A percentile compares a stretch with the other conserved stretches of the same genome.
Evolutionary conservation across 2,329 filamentous ascomycete genomes (phyloP).

Genomic region (Byssoonygena ceratinophila): DNA sequence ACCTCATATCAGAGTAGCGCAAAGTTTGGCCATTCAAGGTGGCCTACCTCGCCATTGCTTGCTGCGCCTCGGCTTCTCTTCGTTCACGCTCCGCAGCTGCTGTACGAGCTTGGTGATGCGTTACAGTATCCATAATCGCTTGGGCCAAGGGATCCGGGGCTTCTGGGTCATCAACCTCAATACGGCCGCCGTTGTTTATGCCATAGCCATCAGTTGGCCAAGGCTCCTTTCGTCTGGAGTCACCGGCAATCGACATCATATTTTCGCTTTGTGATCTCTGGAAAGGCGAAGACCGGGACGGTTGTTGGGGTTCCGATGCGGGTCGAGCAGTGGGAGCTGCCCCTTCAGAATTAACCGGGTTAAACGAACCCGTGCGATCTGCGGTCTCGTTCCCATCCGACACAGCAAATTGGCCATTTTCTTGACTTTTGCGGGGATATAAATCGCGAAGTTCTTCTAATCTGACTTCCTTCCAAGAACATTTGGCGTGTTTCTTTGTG

Average conservation of each 20-base stretch:
- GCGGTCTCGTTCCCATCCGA: neutral
- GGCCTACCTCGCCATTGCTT: slow-evolving; percentile 1
- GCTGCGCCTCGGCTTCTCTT: slow-evolving; percentile 8
- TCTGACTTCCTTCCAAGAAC: slow-evolving; percentile 71
- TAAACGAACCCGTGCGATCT: slow-evolving; percentile 1
- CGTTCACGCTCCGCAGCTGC: slow-evolving; percentile 21
- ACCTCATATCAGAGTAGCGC: neutral
- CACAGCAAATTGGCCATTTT: neutral
- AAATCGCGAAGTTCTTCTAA: slow-evolving; percentile 51
- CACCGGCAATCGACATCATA: slow-evolving; percentile 17
- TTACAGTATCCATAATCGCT: slow-evolving; percentile 35
- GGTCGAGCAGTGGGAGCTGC: slow-evolving; percentile 12
- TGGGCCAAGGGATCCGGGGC: slow-evolving; percentile 34
- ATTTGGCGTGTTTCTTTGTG: slow-evolving; percentile 83
- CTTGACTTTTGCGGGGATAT: slow-evolving; percentile 10
- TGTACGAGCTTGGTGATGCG: slow-evolving; percentile 28
- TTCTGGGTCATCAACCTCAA: slow-evolving; percentile 24
- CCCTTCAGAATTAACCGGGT: slow-evolving; percentile 5
- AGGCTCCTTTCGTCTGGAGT: slow-evolving; percentile 10
- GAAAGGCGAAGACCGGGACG: slow-evolving; percentile 23
- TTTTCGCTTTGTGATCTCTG: slow-evolving; percentile 32
- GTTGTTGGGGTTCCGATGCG: slow-evolving; percentile 19
- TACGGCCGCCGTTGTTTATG: slow-evolving; percentile 14
- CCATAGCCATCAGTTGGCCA: neutral
- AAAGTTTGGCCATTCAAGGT: neutral